Conservation (phyloP, 179 eudicot genomes). For the Silene noctiflora region DNA sequence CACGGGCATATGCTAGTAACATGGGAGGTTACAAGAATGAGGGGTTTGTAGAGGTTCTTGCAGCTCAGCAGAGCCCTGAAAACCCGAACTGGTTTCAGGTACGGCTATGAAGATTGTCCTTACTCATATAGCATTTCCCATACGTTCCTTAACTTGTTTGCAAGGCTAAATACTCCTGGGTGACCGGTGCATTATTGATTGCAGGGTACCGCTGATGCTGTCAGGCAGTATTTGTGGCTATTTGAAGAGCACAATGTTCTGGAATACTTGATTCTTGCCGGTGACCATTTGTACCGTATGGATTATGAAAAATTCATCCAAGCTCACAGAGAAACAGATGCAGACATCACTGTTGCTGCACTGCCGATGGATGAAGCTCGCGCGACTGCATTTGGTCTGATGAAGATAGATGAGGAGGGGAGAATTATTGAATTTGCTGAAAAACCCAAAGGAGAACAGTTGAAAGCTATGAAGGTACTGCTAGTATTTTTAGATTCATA, state of each 20-base stretch:
- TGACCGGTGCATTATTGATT: slow-evolving; percentile 16
- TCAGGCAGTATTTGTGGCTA: slow-evolving; percentile 84
- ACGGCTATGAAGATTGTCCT: not conserved
- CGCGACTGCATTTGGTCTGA: slow-evolving; percentile 93
- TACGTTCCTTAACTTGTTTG: no score
- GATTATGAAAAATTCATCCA: slow-evolving; percentile 92
- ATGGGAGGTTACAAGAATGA: slow-evolving; percentile 95
- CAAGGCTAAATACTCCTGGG: no score
- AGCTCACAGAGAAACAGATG: slow-evolving; percentile 97
- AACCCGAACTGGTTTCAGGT: slow-evolving; percentile 98
- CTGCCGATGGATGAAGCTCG: slow-evolving; percentile 94
- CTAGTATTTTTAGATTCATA: not conserved
- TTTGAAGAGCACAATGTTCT: slow-evolving; percentile 90
- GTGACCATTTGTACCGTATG: slow-evolving; percentile 96
- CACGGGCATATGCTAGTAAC: slow-evolving; percentile 86
- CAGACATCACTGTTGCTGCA: slow-evolving; percentile 98
- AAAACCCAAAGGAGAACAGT: slow-evolving; percentile 91
- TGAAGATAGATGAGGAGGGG: slow-evolving; percentile 97
- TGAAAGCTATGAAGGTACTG: slow-evolving; percentile 87
- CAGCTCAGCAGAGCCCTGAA: slow-evolving; percentile 96
- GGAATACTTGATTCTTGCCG: slow-evolving; percentile 82
- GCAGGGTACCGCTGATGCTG: slow-evolving; percentile 97
- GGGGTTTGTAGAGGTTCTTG: slow-evolving; percentile 96
- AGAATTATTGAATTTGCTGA: slow-evolving; percentile 90
- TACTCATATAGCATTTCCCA: not conserved